Conservation (phyloP, 2,329 filamentous ascomycete species). For the Westerdykella sp. region DNA sequence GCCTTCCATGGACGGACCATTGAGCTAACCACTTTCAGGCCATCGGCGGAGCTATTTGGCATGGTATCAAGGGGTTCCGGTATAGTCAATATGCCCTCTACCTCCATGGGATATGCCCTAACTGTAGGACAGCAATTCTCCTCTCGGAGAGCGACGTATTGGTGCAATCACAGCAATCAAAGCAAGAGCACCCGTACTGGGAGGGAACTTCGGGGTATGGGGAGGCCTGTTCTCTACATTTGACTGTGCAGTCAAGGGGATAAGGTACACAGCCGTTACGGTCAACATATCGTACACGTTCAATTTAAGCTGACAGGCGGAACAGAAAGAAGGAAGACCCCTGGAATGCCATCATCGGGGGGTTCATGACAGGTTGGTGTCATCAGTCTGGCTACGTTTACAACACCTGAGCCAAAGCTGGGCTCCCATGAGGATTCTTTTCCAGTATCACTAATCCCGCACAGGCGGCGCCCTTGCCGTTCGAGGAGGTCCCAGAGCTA, state of each 20-base stretch:
- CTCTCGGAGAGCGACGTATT: conserved; percentile 87
- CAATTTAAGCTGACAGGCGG: conserved; percentile 2
- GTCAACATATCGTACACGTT: not conserved
- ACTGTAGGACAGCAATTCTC: conserved; percentile 35
- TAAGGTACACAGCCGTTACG: conserved; percentile 22
- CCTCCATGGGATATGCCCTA: no score
- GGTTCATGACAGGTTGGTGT: conserved; percentile 75
- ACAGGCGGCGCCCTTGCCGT: conserved; percentile 71
- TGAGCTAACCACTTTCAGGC: conserved; percentile 15
- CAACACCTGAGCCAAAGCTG: not conserved
- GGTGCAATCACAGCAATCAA: conserved; percentile 95
- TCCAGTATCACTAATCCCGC: not conserved
- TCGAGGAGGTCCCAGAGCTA: conserved; percentile 83
- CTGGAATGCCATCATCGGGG: conserved; percentile 95
- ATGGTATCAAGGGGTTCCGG: conserved; percentile 73
- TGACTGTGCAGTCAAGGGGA: conserved; percentile 92
- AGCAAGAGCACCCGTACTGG: conserved; percentile 89
- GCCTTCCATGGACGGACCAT: not conserved
- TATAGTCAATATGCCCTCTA: not conserved
- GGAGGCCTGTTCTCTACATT: conserved; percentile 93
- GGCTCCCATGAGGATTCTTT: not conserved
- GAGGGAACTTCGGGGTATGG: conserved; percentile 98
- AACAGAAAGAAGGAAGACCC: conserved; percentile 88
- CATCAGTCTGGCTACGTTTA: not conserved
- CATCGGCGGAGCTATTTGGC: conserved; percentile 60